Conservation (phyloP, 139 green algal species). For the Microglena sp. region DNA sequence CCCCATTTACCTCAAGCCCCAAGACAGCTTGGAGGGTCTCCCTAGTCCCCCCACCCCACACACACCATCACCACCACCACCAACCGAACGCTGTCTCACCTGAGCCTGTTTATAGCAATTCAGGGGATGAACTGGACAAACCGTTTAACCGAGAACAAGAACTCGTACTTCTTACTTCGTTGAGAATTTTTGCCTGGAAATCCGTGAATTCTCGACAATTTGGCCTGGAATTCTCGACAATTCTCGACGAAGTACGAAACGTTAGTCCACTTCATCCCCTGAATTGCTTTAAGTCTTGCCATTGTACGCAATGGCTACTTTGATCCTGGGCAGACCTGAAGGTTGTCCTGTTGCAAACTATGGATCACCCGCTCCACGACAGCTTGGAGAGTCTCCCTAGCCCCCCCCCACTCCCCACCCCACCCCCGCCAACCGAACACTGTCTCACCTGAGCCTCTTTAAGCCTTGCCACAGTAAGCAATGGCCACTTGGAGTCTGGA, state of each 20-base stretch:
- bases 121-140: too few relatives aligned
- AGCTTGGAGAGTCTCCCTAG: background rate
- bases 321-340: slow-evolving; percentile 38
- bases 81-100: too few relatives aligned
- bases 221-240: too few relatives aligned
- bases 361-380: slow-evolving; percentile 38
- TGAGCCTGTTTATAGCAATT: too few relatives aligned
- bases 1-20: slow-evolving; percentile 28
- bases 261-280: slow-evolving; percentile 19
- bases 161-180: too few relatives aligned
- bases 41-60: background rate
- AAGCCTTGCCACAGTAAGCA: slow-evolving; percentile 63
- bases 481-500: slow-evolving; percentile 69
- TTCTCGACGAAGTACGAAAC: too few relatives aligned
- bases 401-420: background rate
- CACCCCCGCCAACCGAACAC: background rate
- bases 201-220: too few relatives aligned
- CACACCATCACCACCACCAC: too few relatives aligned
- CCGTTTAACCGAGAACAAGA: too few relatives aligned
- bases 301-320: slow-evolving; percentile 63
- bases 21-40: slow-evolving; percentile 15
- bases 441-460: slow-evolving; percentile 41
- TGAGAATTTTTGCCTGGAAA: too few relatives aligned
- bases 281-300: slow-evolving; percentile 48
- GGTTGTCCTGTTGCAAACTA: slow-evolving; percentile 31